Evolutionary conservation across 345 rosid species (phyloP).

Genomic region (Fremontodendron californicum): DNA sequence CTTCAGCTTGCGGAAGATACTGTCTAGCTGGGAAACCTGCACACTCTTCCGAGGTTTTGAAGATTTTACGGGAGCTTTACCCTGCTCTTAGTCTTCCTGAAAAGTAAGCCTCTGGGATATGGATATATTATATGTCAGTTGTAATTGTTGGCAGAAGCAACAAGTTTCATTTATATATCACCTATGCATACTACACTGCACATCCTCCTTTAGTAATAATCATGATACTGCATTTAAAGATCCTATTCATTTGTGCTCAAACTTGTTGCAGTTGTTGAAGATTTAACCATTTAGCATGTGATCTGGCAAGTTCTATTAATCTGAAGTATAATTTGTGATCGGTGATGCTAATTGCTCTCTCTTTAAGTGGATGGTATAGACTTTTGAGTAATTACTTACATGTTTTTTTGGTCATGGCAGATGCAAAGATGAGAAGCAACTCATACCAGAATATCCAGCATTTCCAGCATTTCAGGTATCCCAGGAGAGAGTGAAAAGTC

Average conservation of each 20-base stretch:
- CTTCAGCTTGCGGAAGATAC: conserved; percentile 40
- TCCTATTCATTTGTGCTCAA: background rate
- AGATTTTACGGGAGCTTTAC: background rate
- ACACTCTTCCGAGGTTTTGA: background rate
- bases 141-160: background rate
- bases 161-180: background rate
- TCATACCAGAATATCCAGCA: background rate
- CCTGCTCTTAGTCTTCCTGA: background rate
- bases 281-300: background rate
- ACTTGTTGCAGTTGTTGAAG: background rate
- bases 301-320: too few species aligned
- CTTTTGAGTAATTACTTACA: background rate
- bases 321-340: background rate
- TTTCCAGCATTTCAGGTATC: background rate
- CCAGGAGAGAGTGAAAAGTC: conserved; percentile 1
- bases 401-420: conserved; percentile 3
- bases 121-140: background rate
- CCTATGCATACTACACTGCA: too few species aligned
- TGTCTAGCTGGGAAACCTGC: conserved; percentile 23
- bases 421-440: background rate
- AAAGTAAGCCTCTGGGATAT: background rate
- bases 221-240: background rate
- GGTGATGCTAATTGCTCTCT: background rate
- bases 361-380: background rate
- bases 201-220: background rate